Conservation (phyloP, 164 flowering plant species). For the Liriodendron chinense region DNA sequence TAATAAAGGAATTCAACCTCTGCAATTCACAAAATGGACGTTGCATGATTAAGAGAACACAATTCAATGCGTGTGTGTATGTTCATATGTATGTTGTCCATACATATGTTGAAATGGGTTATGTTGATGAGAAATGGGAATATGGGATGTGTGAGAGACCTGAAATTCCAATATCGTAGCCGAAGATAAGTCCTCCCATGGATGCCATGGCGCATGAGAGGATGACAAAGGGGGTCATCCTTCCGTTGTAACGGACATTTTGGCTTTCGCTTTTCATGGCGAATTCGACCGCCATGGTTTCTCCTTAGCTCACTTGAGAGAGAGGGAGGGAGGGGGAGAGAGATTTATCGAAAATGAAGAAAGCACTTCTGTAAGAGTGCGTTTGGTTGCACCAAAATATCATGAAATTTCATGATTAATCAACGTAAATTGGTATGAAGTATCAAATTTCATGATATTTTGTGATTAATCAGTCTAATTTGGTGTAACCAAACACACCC, state of each 20-base stretch:
- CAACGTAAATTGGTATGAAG: no score
- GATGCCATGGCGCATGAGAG: conserved; percentile 60
- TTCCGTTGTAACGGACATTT: conserved; percentile 39
- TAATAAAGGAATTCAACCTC: neutral
- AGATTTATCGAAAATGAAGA: neutral
- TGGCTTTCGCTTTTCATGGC: conserved; percentile 12
- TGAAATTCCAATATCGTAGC: conserved; percentile 79
- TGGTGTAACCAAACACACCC: no score
- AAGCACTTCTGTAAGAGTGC: no score
- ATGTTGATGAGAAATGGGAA: neutral
- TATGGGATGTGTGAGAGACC: conserved; percentile 18
- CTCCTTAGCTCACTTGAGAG: conserved; percentile 17
- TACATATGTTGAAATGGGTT: no score
- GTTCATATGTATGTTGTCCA: neutral
- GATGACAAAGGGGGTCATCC: conserved; percentile 43
- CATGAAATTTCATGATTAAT: no score
- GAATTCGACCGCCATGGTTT: conserved; percentile 35
- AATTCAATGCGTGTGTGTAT: no score
- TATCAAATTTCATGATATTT: no score
- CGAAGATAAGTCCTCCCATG: conserved; percentile 70
- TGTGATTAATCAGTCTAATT: no score
- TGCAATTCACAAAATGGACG: no score
- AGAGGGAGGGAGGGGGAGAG: neutral
- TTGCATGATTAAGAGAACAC: no score
- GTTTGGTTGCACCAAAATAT: no score